Evolutionary conservation across 2,329 filamentous ascomycete species (phyloP), one percentile per base, ranked within the genome.

Genomic region (Paracamarosporium sp.): DNA sequence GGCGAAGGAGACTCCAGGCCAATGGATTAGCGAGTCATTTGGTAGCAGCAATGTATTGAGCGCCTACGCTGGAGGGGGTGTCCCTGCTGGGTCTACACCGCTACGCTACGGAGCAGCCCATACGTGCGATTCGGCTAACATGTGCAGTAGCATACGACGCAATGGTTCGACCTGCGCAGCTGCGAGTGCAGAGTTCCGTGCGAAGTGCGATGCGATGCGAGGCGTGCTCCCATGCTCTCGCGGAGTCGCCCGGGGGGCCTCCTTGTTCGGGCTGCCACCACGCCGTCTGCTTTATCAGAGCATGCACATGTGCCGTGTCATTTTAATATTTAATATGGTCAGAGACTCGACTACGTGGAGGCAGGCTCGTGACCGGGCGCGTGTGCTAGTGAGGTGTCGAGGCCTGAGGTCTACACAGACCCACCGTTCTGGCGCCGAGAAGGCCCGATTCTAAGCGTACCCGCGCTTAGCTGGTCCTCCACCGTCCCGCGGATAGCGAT

Each of bases 81-180:
- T 50, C 47, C 47, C 47, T 50, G 47, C 33, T 9, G 6, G 6
- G 2, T 22, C 17, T 36, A 40, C 47, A 50, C 47, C 47, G 47
- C 47, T 50, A 20, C 22, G 24, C 47, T 28, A 50, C 33, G 8
- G 12, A 3, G 22, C 30, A 35, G 30, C 30, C 2, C 11, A 38
- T 40, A 31, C 15, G 46, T 36, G 46, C 31, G 13, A 5, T 17
- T 38, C 24, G 47, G 47, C 33, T 50, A 38, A 7, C 13, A 6
- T 8, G 9, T 35, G 47, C 33, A 50, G 47, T 15, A 24, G 2
- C 3, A 17, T 3, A n/a, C 6, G 25, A n/a, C 22, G 9, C 40
- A 38, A 24, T 27, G 31, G 31, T n/a, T 27, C 31, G 13, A 12
- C 8, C 33, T 11, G n/a, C 27, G 27, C 27, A 27, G 31, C 20